Evolutionary conservation across 768 basidiomycete species (phyloP).

Genomic region (Mycena maculata): DNA sequence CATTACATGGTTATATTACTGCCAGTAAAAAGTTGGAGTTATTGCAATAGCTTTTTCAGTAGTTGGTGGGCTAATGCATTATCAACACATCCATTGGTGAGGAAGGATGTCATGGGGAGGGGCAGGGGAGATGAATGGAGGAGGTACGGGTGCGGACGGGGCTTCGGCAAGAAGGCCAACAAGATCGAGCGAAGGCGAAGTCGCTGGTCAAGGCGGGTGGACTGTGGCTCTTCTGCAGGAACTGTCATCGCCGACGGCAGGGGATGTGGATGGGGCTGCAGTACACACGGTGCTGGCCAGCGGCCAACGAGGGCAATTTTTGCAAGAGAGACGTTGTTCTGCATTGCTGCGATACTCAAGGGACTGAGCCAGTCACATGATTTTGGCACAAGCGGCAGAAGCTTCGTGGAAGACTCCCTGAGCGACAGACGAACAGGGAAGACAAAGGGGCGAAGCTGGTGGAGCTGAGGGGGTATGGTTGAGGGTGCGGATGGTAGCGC

Average conservation of each 20-base stretch:
- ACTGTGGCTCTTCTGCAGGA: conserved; percentile 14
- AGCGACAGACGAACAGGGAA: no score
- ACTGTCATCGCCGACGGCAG: conserved; percentile 11
- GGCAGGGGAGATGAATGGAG: neutral
- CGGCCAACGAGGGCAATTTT: neutral
- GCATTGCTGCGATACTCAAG: conserved; percentile 4
- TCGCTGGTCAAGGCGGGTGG: neutral
- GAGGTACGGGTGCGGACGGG: neutral
- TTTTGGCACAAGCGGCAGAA: neutral
- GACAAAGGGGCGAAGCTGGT: no score
- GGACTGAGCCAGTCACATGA: neutral
- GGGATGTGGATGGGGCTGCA: conserved; percentile 9
- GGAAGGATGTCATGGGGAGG: no score
- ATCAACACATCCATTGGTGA: no score
- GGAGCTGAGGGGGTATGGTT: neutral
- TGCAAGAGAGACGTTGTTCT: neutral
- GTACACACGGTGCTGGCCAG: neutral
- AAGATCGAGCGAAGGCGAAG: neutral
- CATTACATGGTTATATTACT: no score
- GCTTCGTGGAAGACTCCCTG: neutral
- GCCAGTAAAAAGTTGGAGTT: no score
- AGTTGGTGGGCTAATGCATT: no score
- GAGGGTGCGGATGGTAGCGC: neutral
- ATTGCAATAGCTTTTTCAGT: no score
- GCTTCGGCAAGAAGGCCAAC: neutral